phyloP scores from a whole-genome alignment of 345 rosid genomes.

The Linum tenue region DNA sequence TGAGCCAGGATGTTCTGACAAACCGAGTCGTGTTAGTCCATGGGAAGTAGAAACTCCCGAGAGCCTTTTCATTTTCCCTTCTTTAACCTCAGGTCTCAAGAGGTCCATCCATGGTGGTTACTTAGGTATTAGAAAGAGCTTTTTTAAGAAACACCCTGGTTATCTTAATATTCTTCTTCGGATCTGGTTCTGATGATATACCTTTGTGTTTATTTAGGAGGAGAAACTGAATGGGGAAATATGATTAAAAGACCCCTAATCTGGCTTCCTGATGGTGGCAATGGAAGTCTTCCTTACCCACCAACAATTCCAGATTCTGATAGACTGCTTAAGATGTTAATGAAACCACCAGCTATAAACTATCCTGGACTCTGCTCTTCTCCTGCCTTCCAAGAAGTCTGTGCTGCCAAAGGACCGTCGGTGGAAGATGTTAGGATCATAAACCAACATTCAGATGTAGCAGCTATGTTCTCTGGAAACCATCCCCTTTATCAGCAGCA shows the following conservation, averaged over 20 bases:
- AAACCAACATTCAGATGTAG: constrained; percentile 34
- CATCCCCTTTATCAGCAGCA: constrained; percentile 28
- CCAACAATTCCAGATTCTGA: constrained; percentile 49
- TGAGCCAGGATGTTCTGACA: constrained; percentile 90
- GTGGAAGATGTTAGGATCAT: constrained; percentile 33
- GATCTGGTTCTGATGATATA: not conserved
- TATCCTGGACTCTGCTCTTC: constrained; percentile 24
- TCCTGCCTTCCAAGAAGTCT: constrained; percentile 28
- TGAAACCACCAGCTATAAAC: constrained; percentile 51
- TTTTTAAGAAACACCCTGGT: not conserved
- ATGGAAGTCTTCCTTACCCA: constrained; percentile 45
- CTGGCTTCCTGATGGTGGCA: constrained; percentile 44
- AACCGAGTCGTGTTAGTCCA: constrained; percentile 82
- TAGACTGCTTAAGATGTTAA: constrained; percentile 56
- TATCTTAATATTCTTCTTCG: not conserved
- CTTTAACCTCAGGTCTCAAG: constrained; percentile 85
- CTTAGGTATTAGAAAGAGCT: constrained; percentile 36
- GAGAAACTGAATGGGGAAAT: constrained; percentile 80
- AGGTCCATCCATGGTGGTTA: constrained; percentile 61
- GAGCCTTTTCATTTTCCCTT: constrained; percentile 92
- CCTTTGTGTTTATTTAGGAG: constrained; percentile 23
- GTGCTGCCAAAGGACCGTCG: constrained; percentile 26
- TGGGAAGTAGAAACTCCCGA: constrained; percentile 99
- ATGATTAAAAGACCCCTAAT: constrained; percentile 64
- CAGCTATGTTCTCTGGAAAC: constrained; percentile 18